Conservation (phyloP, 148 eudicot genomes). For the Hydrangea macrophylla region DNA sequence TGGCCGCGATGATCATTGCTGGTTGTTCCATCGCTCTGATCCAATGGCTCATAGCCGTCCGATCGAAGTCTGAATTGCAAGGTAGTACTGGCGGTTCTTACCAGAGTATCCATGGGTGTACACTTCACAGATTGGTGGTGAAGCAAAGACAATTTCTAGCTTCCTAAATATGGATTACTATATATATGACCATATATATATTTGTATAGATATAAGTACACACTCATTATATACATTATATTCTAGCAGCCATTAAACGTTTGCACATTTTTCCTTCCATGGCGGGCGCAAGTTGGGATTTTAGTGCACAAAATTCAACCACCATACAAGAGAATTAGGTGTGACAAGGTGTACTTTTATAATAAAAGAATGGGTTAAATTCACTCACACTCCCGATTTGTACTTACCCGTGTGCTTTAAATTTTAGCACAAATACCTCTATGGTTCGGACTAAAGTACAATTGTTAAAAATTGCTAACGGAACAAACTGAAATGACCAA, state of each 20-base stretch:
- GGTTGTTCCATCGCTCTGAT: no score
- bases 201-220: not conserved
- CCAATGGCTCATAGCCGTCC: conserved; percentile 10
- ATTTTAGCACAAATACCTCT: no score
- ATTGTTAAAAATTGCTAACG: no score
- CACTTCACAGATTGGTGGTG: not conserved
- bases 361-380: no score
- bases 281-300: not conserved
- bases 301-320: not conserved
- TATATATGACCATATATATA: not conserved
- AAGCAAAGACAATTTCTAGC: not conserved
- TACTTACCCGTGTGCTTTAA: no score
- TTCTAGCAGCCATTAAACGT: not conserved
- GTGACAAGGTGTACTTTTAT: not conserved
- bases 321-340: not conserved
- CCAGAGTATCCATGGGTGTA: conserved; percentile 17
- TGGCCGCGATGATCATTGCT: conserved; percentile 2
- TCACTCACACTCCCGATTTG: no score
- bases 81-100: conserved; percentile 21
- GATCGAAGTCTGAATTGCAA: conserved; percentile 11
- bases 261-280: not conserved
- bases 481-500: no score
- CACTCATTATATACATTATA: not conserved
- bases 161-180: not conserved
- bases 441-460: no score